phyloP scores from a whole-genome alignment of 176 grass and related monocot species.

The Bolboschoenus planiculmis region DNA sequence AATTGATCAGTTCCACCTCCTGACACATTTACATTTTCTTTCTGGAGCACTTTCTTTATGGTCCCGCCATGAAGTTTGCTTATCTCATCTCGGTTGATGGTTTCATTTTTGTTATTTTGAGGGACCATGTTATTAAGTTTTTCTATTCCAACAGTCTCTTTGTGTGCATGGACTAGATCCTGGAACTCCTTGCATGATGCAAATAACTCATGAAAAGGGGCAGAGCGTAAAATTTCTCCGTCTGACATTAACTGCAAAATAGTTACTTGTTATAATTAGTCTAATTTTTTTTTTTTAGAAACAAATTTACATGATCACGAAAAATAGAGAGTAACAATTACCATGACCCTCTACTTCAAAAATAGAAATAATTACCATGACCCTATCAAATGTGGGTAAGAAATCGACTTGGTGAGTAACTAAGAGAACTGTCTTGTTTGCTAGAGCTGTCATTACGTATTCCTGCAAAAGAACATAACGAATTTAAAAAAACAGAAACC shows the following conservation, averaged over 20 bases:
- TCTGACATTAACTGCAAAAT: slow-evolving; percentile 75
- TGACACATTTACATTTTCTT: slow-evolving; percentile 21
- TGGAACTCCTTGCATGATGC: slow-evolving; percentile 67
- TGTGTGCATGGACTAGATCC: slow-evolving; percentile 71
- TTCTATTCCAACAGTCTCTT: slow-evolving; percentile 42
- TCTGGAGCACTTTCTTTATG: not conserved
- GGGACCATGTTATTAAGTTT: slow-evolving; percentile 27
- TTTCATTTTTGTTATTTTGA: slow-evolving; percentile 22
- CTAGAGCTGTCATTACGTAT: slow-evolving; percentile 74
- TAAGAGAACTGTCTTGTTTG: slow-evolving; percentile 72
- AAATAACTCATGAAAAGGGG: slow-evolving; percentile 50
- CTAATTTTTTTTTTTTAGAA: not conserved
- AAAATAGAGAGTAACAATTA: slow-evolving; percentile 18
- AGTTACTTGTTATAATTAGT: not conserved
- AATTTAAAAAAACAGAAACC: not conserved
- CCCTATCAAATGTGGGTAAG: slow-evolving; percentile 63
- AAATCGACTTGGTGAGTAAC: slow-evolving; percentile 98
- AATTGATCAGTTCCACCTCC: slow-evolving; percentile 43
- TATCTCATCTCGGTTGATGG: slow-evolving; percentile 29
- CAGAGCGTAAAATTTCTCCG: slow-evolving; percentile 52
- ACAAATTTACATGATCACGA: not conserved
- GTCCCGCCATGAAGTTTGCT: slow-evolving; percentile 15
- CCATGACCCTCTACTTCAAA: slow-evolving; percentile 68
- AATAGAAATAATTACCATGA: slow-evolving; percentile 63
- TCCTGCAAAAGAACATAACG: slow-evolving; percentile 34